Evolutionary conservation across 176 grass and related monocot species (phyloP).

Genomic region (Eragrostis nindensis): DNA sequence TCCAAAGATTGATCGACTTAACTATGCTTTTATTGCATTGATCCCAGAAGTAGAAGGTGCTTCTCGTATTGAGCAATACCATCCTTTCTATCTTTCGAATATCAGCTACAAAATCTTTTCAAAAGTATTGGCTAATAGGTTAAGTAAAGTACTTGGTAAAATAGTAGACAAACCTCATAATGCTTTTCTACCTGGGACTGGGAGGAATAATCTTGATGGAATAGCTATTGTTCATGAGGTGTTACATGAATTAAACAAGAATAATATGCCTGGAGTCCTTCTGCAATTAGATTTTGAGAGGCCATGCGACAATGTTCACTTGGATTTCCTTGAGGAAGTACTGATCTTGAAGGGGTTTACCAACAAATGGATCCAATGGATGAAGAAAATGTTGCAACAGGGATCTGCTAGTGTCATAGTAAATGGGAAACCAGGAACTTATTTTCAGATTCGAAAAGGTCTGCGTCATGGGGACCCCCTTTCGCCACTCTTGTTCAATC

Average conservation of each 20-base stretch:
- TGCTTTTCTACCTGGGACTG: constrained; percentile 1
- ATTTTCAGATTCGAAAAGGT: neutral
- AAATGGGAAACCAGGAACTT: constrained; percentile 6
- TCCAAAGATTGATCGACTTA: constrained; percentile 7
- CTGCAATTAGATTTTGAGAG: constrained; percentile 13
- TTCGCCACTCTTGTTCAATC: neutral
- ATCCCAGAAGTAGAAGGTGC: neutral
- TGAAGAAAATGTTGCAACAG: neutral
- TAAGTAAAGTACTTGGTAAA: constrained; percentile 3
- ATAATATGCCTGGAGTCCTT: neutral
- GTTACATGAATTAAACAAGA: constrained; percentile 13
- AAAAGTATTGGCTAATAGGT: neutral
- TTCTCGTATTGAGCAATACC: neutral
- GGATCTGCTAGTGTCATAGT: neutral
- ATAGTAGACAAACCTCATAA: constrained; percentile 3
- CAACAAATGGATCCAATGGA: constrained; percentile 13
- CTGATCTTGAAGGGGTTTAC: constrained; percentile 19
- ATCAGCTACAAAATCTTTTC: neutral
- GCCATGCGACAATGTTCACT: neutral
- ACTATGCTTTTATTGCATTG: constrained; percentile 18
- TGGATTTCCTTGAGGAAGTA: constrained; percentile 11
- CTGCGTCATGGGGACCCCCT: neutral
- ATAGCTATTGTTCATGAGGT: too few relatives aligned
- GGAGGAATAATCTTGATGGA: constrained; percentile 10
- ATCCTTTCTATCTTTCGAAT: neutral